Percentiles rank a stretch among this genome's conserved stretches.
Evolutionary conservation across 169 alveolate species (phyloP).

Genomic region (Plasmodium chabaudi): DNA sequence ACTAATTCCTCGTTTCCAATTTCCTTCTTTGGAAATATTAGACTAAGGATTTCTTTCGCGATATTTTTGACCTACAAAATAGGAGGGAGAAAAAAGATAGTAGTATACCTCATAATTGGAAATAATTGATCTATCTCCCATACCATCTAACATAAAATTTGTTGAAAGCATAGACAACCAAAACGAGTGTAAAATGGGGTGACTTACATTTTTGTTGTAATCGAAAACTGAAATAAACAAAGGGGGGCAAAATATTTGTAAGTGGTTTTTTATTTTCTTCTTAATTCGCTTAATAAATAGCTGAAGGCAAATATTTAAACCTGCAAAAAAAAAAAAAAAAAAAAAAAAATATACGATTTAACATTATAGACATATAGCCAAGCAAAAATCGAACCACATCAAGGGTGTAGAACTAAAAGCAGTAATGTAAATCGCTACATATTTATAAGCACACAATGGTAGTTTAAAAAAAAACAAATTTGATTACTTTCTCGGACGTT

Average conservation of each 20-base stretch:
- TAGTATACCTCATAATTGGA: too few relatives aligned
- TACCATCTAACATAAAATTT: too few relatives aligned
- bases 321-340: constrained; percentile 3
- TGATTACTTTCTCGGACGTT: constrained; percentile 39
- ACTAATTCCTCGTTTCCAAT: not conserved
- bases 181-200: not conserved
- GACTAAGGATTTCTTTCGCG: constrained; percentile 1
- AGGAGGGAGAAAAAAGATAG: not conserved
- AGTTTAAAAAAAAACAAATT: not conserved
- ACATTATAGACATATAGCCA: too few relatives aligned
- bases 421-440: too few relatives aligned
- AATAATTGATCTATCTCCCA: too few relatives aligned
- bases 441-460: not conserved
- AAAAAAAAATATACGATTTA: not conserved
- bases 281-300: constrained; percentile 40
- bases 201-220: constrained; percentile 49
- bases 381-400: too few relatives aligned
- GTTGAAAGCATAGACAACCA: too few relatives aligned
- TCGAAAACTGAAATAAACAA: constrained; percentile 61
- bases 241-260: constrained; percentile 38
- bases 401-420: too few relatives aligned
- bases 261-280: constrained; percentile 48
- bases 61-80: not conserved
- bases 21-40: constrained; percentile 15
- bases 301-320: constrained; percentile 41